Conservation (phyloP, 2,329 filamentous ascomycete genomes). For the Calonectria pauciramosa region DNA sequence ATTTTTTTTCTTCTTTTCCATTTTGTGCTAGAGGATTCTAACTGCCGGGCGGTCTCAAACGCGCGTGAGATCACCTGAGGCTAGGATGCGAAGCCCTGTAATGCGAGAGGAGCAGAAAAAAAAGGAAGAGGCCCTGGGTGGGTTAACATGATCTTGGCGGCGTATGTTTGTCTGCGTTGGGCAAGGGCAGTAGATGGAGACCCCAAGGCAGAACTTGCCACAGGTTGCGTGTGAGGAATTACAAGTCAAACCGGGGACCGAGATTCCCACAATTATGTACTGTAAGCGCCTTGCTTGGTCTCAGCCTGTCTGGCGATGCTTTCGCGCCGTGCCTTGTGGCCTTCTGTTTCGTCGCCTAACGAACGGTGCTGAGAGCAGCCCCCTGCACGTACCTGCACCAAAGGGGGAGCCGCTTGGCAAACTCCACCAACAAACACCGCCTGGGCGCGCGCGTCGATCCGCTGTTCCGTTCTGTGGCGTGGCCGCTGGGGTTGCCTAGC, state of each 20-base stretch:
- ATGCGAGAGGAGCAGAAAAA: not conserved
- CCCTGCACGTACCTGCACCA: not conserved
- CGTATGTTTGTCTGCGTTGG: not conserved
- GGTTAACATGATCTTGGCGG: conserved; percentile 6
- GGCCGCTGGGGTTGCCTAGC: not conserved
- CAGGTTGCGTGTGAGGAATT: not conserved
- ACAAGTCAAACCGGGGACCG: not conserved
- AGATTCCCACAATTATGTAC: not conserved
- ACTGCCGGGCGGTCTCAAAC: not conserved
- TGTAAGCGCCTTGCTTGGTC: not conserved
- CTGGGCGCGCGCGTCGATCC: conserved; percentile 4
- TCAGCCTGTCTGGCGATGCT: not conserved
- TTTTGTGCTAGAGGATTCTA: not conserved
- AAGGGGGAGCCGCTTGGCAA: not conserved
- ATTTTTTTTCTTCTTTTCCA: not conserved
- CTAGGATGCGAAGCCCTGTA: conserved; percentile 14
- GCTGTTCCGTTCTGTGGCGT: not conserved
- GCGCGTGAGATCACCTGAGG: conserved; percentile 14
- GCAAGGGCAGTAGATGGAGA: not conserved
- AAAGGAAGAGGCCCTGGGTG: not conserved
- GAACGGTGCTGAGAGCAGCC: not conserved
- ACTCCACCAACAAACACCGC: not conserved
- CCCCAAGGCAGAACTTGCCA: not conserved
- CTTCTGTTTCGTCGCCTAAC: conserved; percentile 8
- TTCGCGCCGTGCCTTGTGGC: not conserved